phyloP scores from a whole-genome alignment of 495 filamentous ascomycete genomes.

The Neurospora sp. region DNA sequence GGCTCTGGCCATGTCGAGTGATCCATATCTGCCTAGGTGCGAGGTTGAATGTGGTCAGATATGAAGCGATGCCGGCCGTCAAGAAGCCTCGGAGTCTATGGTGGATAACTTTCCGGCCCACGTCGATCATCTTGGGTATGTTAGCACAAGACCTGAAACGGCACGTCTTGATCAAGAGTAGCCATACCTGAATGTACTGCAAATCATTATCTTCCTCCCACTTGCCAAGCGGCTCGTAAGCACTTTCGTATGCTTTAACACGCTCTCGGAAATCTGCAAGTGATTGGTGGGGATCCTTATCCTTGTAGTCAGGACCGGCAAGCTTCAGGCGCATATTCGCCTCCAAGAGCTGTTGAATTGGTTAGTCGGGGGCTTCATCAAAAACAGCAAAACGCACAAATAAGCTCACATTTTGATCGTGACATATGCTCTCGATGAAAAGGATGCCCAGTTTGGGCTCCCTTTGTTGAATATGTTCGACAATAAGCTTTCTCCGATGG shows the following conservation, averaged over 20 bases:
- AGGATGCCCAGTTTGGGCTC: constrained; percentile 84
- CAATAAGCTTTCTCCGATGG: constrained; percentile 69
- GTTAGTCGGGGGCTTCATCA: neutral
- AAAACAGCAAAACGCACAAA: neutral
- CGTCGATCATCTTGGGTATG: constrained; percentile 74
- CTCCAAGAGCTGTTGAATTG: constrained; percentile 54
- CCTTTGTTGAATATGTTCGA: constrained; percentile 68
- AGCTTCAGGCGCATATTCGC: constrained; percentile 97
- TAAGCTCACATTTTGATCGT: constrained; percentile 52
- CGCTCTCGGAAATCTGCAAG: constrained; percentile 87
- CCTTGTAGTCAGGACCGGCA: constrained; percentile 92
- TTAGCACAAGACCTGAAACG: neutral
- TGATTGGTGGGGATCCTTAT: constrained; percentile 74
- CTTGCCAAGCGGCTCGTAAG: constrained; percentile 82
- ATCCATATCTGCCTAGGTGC: constrained; percentile 96
- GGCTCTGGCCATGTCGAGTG: constrained; percentile 80
- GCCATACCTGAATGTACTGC: constrained; percentile 69
- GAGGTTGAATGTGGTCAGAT: constrained; percentile 91
- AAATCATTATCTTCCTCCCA: constrained; percentile 83
- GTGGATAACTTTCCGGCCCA: constrained; percentile 85
- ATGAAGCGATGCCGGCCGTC: constrained; percentile 80
- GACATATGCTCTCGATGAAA: constrained; percentile 88
- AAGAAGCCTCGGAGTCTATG: constrained; percentile 88
- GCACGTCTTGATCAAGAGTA: neutral
- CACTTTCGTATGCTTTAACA: constrained; percentile 85